Percentiles rank a stretch among this genome's conserved stretches.
phyloP scores from a whole-genome alignment of 345 rosid genomes.

The Boechera divaricarpa region DNA sequence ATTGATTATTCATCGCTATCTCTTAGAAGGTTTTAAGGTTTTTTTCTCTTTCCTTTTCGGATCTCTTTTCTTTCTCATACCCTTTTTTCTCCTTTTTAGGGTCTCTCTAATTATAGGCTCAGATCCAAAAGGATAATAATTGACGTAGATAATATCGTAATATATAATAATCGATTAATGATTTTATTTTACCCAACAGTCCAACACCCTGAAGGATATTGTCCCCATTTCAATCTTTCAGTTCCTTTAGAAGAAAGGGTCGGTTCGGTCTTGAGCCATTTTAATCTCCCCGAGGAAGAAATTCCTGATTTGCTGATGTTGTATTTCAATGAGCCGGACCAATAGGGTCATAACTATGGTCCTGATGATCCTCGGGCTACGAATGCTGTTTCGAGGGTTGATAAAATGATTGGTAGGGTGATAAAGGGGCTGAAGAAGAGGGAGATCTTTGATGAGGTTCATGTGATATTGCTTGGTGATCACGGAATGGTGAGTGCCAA shows the following conservation, averaged over 20 bases:
- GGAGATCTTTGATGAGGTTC: constrained; percentile 76
- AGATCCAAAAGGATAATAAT: too few relatives aligned
- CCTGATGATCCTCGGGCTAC: constrained; percentile 84
- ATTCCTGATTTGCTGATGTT: constrained; percentile 75
- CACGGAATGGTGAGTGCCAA: constrained; percentile 89
- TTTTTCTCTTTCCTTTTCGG: too few relatives aligned
- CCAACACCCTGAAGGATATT: constrained; percentile 45
- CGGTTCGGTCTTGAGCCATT: constrained; percentile 67
- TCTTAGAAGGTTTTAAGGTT: too few relatives aligned
- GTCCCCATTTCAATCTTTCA: constrained; percentile 62
- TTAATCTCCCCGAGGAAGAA: constrained; percentile 65
- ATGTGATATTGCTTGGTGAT: constrained; percentile 80
- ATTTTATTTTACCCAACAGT: too few relatives aligned
- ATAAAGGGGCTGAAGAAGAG: constrained; percentile 76
- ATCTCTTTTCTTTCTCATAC: too few relatives aligned
- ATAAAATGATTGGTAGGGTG: constrained; percentile 75
- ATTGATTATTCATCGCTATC: too few relatives aligned
- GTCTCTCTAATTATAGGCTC: too few relatives aligned
- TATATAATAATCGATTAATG: too few relatives aligned
- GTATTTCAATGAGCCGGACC: constrained; percentile 87
- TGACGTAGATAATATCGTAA: too few relatives aligned
- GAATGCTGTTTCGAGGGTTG: constrained; percentile 64
- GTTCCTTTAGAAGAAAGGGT: constrained; percentile 80
- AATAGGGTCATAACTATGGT: constrained; percentile 82
- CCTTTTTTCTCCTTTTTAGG: too few relatives aligned